Evolutionary conservation across 208 protist species (phyloP).

Genomic region (Endotrypanum monterogeii): DNA sequence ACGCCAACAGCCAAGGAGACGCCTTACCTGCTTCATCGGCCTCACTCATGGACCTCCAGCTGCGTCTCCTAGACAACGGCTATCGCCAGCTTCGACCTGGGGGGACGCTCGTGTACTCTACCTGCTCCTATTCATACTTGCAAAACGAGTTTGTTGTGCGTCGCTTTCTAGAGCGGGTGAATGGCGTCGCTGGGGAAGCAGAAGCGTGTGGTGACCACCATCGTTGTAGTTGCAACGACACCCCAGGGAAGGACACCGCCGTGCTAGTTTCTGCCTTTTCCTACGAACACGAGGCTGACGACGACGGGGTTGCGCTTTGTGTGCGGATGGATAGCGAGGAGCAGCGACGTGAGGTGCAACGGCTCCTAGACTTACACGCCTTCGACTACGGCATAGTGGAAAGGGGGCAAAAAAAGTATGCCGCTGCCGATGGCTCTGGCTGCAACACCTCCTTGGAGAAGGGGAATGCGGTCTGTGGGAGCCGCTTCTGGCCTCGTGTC

Average conservation of each 20-base stretch:
- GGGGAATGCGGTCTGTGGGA: conserved; percentile 13
- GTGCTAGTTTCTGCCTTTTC: conserved; percentile 28
- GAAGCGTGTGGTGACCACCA: neutral
- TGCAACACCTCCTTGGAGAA: neutral
- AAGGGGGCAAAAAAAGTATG: conserved; percentile 1
- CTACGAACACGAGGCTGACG: conserved; percentile 26
- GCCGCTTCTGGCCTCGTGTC: conserved; percentile 67
- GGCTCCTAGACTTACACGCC: conserved; percentile 23
- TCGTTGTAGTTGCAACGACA: neutral
- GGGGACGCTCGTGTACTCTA: conserved; percentile 93
- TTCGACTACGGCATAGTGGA: conserved; percentile 33
- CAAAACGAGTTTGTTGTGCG: conserved; percentile 92
- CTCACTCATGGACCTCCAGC: conserved; percentile 56
- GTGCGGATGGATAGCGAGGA: conserved; percentile 13
- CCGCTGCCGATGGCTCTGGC: neutral
- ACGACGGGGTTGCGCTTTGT: conserved; percentile 9
- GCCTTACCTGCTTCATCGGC: neutral
- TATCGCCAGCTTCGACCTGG: conserved; percentile 69
- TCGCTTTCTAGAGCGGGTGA: conserved; percentile 50
- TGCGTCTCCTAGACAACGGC: conserved; percentile 71
- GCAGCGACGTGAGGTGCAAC: conserved; percentile 16
- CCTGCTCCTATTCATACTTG: conserved; percentile 89
- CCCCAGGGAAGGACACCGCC: neutral
- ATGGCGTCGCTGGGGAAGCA: conserved; percentile 3
- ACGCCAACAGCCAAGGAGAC: neutral